Evolutionary conservation across 163 green algal genomes (phyloP).

Genomic region (Coccomyxa subellipsoidea): DNA sequence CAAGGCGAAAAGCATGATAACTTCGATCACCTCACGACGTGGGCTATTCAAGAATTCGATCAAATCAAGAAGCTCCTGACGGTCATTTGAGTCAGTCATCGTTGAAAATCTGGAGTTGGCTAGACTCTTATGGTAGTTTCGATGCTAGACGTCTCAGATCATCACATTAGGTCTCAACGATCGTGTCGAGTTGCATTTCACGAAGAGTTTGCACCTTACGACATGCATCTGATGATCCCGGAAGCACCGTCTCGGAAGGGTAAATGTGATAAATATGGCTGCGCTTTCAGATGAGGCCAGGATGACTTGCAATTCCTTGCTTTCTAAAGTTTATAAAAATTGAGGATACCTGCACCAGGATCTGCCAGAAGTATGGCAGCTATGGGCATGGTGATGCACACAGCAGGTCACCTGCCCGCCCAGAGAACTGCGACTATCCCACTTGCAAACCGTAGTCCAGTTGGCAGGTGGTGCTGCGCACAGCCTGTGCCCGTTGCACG

Average conservation of each 20-base stretch:
- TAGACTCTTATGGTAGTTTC: too few relatives aligned
- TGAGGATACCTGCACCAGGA: too few relatives aligned
- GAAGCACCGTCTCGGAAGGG: background rate
- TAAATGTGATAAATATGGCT: background rate
- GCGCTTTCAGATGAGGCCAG: background rate
- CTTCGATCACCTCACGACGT: background rate
- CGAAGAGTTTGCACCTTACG: too few relatives aligned
- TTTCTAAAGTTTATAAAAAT: background rate
- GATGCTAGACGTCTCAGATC: too few relatives aligned
- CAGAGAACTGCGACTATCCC: background rate
- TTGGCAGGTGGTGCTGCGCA: background rate
- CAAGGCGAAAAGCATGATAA: too few relatives aligned
- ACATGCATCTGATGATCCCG: too few relatives aligned
- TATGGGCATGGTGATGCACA: background rate
- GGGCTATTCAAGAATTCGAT: conserved; percentile 45
- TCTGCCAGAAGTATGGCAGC: background rate
- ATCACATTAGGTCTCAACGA: too few relatives aligned
- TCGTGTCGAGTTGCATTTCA: too few relatives aligned
- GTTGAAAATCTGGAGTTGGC: too few relatives aligned
- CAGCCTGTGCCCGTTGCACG: background rate
- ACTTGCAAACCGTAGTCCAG: background rate
- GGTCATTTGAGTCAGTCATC: background rate
- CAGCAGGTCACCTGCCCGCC: background rate
- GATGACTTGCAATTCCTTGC: background rate
- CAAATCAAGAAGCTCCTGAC: conserved; percentile 50